These are phyloP conservation scores for Euphorbia tirucalli DNA, from an alignment of 345 rosid genomes.

Conservation along the genomic window DNA sequence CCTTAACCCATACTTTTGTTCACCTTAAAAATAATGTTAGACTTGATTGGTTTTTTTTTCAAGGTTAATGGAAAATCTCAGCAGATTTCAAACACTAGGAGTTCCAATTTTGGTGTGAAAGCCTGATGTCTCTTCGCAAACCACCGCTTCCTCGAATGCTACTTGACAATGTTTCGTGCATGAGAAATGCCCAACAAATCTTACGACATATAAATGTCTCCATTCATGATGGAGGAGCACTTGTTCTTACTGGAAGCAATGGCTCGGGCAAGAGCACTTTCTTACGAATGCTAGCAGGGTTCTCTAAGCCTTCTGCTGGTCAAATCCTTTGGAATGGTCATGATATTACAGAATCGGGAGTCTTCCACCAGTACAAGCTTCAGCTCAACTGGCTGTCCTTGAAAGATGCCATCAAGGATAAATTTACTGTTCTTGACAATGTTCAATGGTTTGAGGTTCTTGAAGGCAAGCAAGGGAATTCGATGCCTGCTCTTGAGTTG, in stretches of 20 bases:
- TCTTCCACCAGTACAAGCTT: conserved; percentile 88
- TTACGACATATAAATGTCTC: conserved; percentile 71
- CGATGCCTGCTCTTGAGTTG: conserved; percentile 72
- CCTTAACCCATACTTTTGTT: background rate
- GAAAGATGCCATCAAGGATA: conserved; percentile 72
- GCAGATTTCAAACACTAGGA: background rate
- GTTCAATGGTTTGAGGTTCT: conserved; percentile 89
- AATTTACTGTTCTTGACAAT: conserved; percentile 66
- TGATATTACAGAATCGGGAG: conserved; percentile 62
- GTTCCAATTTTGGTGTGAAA: background rate
- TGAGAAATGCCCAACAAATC: conserved; percentile 89
- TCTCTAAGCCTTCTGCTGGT: conserved; percentile 78
- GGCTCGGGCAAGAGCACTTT: conserved; percentile 83
- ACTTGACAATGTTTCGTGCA: conserved; percentile 85
- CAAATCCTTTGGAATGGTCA: conserved; percentile 93
- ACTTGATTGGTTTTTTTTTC: background rate
- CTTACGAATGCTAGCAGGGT: conserved; percentile 84
- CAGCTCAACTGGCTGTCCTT: conserved; percentile 90
- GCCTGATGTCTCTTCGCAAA: conserved; percentile 47
- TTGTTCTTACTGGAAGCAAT: conserved; percentile 71
- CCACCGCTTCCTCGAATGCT: conserved; percentile 69
- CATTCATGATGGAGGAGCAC: conserved; percentile 77
- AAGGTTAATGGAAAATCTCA: background rate
- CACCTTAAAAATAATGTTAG: background rate
- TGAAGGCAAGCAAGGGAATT: conserved; percentile 67